Evolutionary conservation across 352 stramenopile species (phyloP).

Genomic region (Pythium rishiriense): DNA sequence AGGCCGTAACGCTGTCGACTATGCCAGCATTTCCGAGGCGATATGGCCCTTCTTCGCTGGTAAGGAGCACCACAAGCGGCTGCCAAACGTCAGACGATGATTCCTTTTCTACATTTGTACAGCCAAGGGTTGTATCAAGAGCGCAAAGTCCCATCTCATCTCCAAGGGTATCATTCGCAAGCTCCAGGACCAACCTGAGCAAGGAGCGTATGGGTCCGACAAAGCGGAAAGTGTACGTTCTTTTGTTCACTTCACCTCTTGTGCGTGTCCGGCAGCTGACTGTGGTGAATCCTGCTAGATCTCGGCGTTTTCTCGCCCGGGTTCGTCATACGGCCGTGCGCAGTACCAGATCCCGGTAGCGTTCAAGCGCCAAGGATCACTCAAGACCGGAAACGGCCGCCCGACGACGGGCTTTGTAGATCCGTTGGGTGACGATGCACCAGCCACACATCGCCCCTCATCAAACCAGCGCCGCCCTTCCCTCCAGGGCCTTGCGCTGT

Average conservation of each 20-base stretch:
- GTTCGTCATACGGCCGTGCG: constrained; percentile 67
- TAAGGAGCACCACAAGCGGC: not conserved
- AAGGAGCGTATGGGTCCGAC: constrained; percentile 29
- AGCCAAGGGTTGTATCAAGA: constrained; percentile 37
- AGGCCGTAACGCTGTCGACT: constrained; percentile 34
- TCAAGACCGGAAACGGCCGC: constrained; percentile 56
- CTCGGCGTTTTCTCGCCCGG: constrained; percentile 71
- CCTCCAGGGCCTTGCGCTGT: constrained; percentile 58
- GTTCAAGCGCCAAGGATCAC: constrained; percentile 39
- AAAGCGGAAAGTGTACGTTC: constrained; percentile 53
- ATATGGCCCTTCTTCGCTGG: constrained; percentile 46
- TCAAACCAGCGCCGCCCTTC: constrained; percentile 66
- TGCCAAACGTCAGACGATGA: not conserved
- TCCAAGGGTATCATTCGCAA: constrained; percentile 43
- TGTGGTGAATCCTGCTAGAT: constrained; percentile 55
- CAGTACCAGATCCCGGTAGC: constrained; percentile 54
- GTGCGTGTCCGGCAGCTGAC: too few relatives aligned
- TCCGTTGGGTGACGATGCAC: constrained; percentile 53
- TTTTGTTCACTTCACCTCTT: not conserved
- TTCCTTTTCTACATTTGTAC: not conserved
- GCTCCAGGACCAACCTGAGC: constrained; percentile 35
- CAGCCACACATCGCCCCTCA: constrained; percentile 24
- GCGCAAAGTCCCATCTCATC: constrained; percentile 34
- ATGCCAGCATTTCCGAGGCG: constrained; percentile 43
- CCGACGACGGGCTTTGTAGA: constrained; percentile 50